phyloP scores from a whole-genome alignment of 1,139 yeast genomes.

The Nakaseomyces glabratus region DNA sequence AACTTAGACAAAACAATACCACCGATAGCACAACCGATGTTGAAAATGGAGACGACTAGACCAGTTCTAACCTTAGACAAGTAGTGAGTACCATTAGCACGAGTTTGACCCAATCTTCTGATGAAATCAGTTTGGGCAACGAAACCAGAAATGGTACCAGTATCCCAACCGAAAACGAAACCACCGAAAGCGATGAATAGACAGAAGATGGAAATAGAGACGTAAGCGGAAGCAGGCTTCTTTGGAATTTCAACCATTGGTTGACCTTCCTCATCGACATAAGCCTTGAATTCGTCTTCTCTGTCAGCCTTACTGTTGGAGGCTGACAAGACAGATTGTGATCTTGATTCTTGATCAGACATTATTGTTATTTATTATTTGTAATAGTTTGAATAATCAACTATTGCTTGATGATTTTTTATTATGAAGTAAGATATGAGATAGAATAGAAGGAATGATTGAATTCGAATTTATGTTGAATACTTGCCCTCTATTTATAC shows the following conservation, averaged over 20 bases:
- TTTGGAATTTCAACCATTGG: constrained; percentile 19
- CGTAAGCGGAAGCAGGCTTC: constrained; percentile 14
- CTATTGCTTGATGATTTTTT: too few relatives aligned
- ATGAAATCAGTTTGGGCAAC: constrained; percentile 57
- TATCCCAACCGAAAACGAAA: constrained; percentile 61
- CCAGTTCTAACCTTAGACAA: constrained; percentile 33
- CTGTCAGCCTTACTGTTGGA: constrained; percentile 14
- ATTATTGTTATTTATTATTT: too few relatives aligned
- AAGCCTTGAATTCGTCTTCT: constrained; percentile 11
- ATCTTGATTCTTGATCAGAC: constrained; percentile 1
- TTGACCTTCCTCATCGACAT: constrained; percentile 7
- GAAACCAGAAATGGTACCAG: constrained; percentile 69
- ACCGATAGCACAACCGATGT: constrained; percentile 9
- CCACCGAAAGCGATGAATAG: constrained; percentile 54
- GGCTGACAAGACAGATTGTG: constrained; percentile 11
- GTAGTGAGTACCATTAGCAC: constrained; percentile 33
- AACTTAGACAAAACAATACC: constrained; percentile 30
- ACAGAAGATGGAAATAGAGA: constrained; percentile 36
- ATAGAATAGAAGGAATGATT: too few relatives aligned
- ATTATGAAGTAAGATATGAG: too few relatives aligned
- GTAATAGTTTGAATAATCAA: too few relatives aligned
- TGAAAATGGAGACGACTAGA: constrained; percentile 8
- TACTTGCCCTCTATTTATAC: too few relatives aligned
- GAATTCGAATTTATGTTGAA: too few relatives aligned
- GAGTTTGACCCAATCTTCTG: constrained; percentile 38